Evolutionary conservation across 352 stramenopile genomes (phyloP).

Genomic region (Pythium aristosporum): DNA sequence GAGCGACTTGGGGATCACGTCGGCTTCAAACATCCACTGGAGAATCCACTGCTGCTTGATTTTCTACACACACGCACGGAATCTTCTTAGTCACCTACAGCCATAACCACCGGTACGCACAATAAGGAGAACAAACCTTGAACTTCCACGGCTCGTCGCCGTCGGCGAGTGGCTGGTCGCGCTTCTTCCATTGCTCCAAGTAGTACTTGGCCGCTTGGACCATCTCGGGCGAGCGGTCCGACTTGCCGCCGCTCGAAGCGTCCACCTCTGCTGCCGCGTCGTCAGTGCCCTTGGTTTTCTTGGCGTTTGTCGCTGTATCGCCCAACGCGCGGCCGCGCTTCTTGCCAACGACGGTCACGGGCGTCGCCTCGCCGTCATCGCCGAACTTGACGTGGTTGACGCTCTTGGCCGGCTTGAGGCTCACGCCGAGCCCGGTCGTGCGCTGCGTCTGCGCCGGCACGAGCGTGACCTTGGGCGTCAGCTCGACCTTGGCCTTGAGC

Average conservation of each 20-base stretch:
- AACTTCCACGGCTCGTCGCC: conserved; percentile 78
- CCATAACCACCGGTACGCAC: not conserved
- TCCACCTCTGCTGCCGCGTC: conserved; percentile 25
- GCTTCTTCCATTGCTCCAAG: conserved; percentile 70
- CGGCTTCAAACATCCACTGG: conserved; percentile 79
- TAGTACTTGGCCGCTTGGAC: conserved; percentile 85
- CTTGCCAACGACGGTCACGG: conserved; percentile 30
- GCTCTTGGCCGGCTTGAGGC: conserved; percentile 22
- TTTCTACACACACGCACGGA: conserved; percentile 32
- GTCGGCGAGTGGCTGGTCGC: conserved; percentile 46
- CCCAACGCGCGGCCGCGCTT: conserved; percentile 40
- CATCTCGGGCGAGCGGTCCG: conserved; percentile 71
- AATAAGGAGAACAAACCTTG: conserved; percentile 40
- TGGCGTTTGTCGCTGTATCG: conserved; percentile 6
- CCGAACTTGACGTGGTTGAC: conserved; percentile 69
- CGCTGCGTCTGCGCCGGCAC: conserved; percentile 1
- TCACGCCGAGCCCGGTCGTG: conserved; percentile 16
- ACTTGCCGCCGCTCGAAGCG: conserved; percentile 43
- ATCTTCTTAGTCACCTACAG: conserved; percentile 3
- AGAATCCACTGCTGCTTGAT: conserved; percentile 84
- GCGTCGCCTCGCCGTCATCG: conserved; percentile 50
- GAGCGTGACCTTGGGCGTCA: not conserved
- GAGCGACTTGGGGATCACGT: conserved; percentile 80
- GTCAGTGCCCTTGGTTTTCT: conserved; percentile 6
- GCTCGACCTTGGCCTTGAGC: conserved; percentile 24